phyloP scores from a whole-genome alignment of 164 flowering plant genomes.

The Taxillus chinensis region DNA sequence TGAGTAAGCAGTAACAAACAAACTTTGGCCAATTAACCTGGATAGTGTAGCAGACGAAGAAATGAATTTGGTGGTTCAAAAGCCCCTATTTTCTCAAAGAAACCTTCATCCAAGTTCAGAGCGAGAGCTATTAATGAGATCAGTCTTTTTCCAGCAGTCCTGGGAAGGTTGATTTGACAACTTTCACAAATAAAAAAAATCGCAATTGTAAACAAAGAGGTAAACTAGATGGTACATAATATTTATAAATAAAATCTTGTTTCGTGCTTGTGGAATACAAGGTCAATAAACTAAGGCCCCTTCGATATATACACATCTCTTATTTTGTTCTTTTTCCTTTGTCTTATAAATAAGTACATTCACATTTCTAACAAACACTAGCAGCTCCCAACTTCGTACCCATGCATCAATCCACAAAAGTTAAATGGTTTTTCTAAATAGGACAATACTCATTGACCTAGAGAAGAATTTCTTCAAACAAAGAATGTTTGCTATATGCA shows the following conservation, averaged over 20 bases:
- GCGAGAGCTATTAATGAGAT: slow-evolving; percentile 58
- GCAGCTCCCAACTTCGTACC: background rate
- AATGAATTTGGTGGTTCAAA: slow-evolving; percentile 31
- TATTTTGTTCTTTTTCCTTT: too few species aligned
- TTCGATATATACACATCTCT: background rate
- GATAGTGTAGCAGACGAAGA: slow-evolving; percentile 76
- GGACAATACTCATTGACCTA: background rate
- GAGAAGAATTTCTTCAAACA: background rate
- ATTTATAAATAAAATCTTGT: too few species aligned
- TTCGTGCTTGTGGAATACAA: too few species aligned
- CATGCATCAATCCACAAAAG: background rate
- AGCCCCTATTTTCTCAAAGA: slow-evolving; percentile 63
- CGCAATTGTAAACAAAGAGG: background rate
- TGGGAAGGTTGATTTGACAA: slow-evolving; percentile 18
- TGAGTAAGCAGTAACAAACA: slow-evolving; percentile 1
- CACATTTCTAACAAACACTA: background rate
- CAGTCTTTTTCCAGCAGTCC: slow-evolving; percentile 42
- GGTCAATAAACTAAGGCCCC: background rate
- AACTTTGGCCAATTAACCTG: slow-evolving; percentile 33
- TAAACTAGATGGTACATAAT: too few species aligned
- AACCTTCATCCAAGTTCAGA: slow-evolving; percentile 49
- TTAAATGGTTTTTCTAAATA: background rate
- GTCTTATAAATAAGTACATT: background rate
- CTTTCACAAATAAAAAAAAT: background rate
- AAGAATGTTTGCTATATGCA: background rate